Conservation (phyloP, 1,284 basidiomycete genomes). For the Takashimella tepidaria region DNA sequence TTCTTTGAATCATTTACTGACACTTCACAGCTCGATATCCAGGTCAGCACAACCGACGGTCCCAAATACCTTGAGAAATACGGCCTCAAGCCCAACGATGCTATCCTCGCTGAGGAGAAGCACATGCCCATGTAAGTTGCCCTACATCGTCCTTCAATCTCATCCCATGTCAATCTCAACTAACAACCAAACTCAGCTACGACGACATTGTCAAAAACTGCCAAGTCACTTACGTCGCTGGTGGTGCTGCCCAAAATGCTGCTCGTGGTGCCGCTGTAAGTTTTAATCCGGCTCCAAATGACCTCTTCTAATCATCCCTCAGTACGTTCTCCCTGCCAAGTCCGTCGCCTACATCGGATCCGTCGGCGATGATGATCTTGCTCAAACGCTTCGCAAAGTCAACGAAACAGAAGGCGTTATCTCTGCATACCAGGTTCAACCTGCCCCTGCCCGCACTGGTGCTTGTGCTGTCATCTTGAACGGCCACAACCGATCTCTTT, state of each 20-base stretch:
- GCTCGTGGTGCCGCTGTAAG: conserved; percentile 91
- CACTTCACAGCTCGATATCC: conserved; percentile 63
- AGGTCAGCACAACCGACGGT: conserved; percentile 64
- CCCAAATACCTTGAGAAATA: conserved; percentile 87
- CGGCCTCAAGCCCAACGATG: conserved; percentile 88
- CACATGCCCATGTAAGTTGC: conserved; percentile 70
- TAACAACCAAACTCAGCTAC: conserved; percentile 57
- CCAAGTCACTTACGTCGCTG: conserved; percentile 86
- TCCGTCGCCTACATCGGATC: conserved; percentile 94
- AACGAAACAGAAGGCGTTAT: conserved; percentile 89
- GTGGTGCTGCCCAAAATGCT: conserved; percentile 94
- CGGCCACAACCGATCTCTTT: conserved; percentile 85
- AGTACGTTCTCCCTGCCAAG: conserved; percentile 84
- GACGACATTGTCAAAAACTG: conserved; percentile 76
- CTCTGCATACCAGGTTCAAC: conserved; percentile 81
- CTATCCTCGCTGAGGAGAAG: conserved; percentile 88
- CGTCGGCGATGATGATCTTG: conserved; percentile 88
- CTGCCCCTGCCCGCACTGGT: conserved; percentile 78
- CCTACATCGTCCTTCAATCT: background rate
- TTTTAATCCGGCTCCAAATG: conserved; percentile 28
- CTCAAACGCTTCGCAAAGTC: conserved; percentile 82
- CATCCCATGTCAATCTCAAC: no score
- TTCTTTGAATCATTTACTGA: conserved; percentile 1
- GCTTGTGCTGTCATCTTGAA: conserved; percentile 96
- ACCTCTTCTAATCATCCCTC: background rate